These are phyloP conservation scores for Yamadazyma sp. DNA, from an alignment of 1,139 yeast genomes.

Conservation along the genomic window DNA sequence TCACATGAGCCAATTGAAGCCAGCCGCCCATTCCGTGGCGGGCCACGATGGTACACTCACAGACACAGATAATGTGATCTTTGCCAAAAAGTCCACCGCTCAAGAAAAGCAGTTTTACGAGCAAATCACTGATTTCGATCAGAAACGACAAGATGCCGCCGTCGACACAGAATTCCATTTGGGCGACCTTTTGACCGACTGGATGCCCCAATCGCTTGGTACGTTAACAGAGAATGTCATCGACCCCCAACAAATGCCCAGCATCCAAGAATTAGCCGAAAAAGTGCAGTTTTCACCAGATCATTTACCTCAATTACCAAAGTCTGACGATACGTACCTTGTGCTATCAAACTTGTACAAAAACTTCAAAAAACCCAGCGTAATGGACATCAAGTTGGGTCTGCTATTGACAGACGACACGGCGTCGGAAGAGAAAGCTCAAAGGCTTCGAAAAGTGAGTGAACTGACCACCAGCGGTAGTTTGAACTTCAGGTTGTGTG, in stretches of 20 bases:
- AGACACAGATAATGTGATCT: constrained; percentile 50
- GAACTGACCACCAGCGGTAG: constrained; percentile 77
- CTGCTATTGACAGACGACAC: constrained; percentile 62
- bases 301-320: constrained; percentile 6
- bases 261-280: constrained; percentile 2
- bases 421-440: constrained; percentile 58
- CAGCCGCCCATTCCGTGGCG: constrained; percentile 60
- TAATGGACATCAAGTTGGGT: constrained; percentile 85
- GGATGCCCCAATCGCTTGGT: constrained; percentile 52
- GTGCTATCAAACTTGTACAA: constrained; percentile 72
- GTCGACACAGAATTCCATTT: constrained; percentile 14
- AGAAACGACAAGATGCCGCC: constrained; percentile 13
- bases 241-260: not conserved
- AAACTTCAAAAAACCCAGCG: constrained; percentile 65
- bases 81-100: constrained; percentile 64
- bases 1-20: not conserved
- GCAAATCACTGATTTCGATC: constrained; percentile 18
- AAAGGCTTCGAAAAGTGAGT: constrained; percentile 64
- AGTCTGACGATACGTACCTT: constrained; percentile 16
- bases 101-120: constrained; percentile 76
- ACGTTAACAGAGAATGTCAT: constrained; percentile 32
- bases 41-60: constrained; percentile 85
- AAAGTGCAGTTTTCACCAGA: constrained; percentile 7
- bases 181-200: constrained; percentile 47
- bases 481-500: constrained; percentile 76